phyloP scores from a whole-genome alignment of 768 basidiomycete genomes.

The Hirschioporus abietinus region DNA sequence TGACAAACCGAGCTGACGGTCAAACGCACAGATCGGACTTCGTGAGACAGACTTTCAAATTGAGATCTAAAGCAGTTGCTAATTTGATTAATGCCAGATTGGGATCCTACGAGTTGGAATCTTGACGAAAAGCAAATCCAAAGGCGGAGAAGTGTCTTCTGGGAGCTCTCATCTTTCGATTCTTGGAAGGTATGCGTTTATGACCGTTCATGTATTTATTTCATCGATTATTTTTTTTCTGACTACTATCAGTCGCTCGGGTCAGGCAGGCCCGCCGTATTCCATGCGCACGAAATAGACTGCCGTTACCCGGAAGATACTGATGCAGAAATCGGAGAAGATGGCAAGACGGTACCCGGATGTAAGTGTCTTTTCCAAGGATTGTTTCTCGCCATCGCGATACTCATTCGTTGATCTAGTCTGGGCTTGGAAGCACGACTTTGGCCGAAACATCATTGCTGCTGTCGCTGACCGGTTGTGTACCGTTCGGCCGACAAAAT shows the following conservation, averaged over 20 bases:
- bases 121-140: slow-evolving; percentile 57
- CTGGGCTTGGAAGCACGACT: slow-evolving; percentile 3
- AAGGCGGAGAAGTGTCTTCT: slow-evolving; percentile 59
- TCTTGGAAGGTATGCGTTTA: slow-evolving; percentile 33
- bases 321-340: slow-evolving; percentile 40
- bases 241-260: slow-evolving; percentile 39
- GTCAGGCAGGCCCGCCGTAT: slow-evolving; percentile 54
- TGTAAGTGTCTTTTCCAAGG: slow-evolving; percentile 32
- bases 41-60: slow-evolving; percentile 23
- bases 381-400: neutral
- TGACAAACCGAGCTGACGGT: neutral
- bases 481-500: slow-evolving; percentile 42
- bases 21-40: neutral
- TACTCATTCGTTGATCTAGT: neutral
- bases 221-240: slow-evolving; percentile 4
- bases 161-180: slow-evolving; percentile 61
- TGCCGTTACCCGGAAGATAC: slow-evolving; percentile 56
- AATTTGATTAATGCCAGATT: slow-evolving; percentile 40
- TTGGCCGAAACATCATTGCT: neutral
- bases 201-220: slow-evolving; percentile 26
- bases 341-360: slow-evolving; percentile 44
- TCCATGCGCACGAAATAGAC: slow-evolving; percentile 53
- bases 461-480: neutral
- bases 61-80: slow-evolving; percentile 31
- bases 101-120: slow-evolving; percentile 64